These are phyloP conservation scores for Aureobasidium mangrovei DNA, from an alignment of 2,329 filamentous ascomycete genomes.

Conservation along the genomic window DNA sequence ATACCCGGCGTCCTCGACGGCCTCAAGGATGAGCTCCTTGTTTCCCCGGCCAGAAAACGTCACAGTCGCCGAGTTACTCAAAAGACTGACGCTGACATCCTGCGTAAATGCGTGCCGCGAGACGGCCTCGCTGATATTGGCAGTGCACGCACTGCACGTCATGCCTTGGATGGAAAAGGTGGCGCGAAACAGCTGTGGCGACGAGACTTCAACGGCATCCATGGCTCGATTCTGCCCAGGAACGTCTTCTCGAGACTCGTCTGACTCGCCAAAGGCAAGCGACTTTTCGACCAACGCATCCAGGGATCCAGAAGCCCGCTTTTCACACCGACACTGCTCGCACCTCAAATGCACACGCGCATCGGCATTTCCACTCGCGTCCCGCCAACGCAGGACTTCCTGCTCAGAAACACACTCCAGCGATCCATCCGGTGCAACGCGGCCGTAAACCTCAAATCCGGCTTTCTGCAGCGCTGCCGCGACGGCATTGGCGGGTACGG, in stretches of 20 bases:
- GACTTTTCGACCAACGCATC: no score
- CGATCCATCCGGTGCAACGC: conserved; percentile 25
- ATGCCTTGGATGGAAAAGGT: conserved; percentile 48
- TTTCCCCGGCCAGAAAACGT: conserved; percentile 41
- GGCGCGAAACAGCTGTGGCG: conserved; percentile 20
- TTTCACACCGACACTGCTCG: no score
- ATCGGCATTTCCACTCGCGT: not conserved
- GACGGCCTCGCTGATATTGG: conserved; percentile 40
- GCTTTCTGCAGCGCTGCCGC: conserved; percentile 43
- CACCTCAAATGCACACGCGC: no score
- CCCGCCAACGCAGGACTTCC: not conserved
- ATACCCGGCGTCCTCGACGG: conserved; percentile 27
- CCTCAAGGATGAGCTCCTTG: conserved; percentile 36
- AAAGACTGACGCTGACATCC: conserved; percentile 41
- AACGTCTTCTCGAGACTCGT: not conserved
- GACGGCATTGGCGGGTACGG: conserved; percentile 34
- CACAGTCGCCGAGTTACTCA: conserved; percentile 40
- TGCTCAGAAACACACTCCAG: not conserved
- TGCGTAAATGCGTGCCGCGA: conserved; percentile 38
- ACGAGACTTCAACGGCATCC: not conserved
- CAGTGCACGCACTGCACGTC: conserved; percentile 50
- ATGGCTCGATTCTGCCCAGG: not conserved
- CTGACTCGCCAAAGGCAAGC: no score
- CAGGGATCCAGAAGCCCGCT: no score
- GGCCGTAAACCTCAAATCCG: conserved; percentile 51